phyloP scores from a whole-genome alignment of 192 early-diverging fungal species.

The Mortierella antarctica region DNA sequence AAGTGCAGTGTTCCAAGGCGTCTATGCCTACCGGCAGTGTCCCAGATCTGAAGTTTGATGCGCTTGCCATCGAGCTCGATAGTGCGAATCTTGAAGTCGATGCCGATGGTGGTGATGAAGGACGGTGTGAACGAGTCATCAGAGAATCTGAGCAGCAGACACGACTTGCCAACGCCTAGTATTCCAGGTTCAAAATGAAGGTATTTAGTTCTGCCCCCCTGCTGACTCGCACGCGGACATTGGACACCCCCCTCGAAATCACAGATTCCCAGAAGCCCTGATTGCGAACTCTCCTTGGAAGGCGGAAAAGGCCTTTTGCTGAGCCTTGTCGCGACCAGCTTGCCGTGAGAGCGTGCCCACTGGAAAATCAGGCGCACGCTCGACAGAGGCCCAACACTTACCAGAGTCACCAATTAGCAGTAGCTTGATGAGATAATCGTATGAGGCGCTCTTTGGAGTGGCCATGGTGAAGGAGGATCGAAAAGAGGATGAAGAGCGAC shows the following conservation, averaged over 20 bases:
- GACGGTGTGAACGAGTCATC: constrained; percentile 99
- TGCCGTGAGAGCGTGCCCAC: neutral
- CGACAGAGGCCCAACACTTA: constrained; percentile 54
- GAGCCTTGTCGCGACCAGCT: too few species aligned
- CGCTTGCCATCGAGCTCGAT: constrained; percentile 99
- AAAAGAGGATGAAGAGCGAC: neutral
- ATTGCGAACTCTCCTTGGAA: neutral
- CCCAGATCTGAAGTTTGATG: constrained; percentile 99
- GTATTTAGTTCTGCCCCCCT: too few species aligned
- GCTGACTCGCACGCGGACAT: too few species aligned
- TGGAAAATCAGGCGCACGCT: neutral
- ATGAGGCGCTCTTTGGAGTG: constrained; percentile 91
- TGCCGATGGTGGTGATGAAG: constrained; percentile 99
- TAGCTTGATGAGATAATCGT: constrained; percentile 99
- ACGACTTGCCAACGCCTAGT: constrained; percentile 95
- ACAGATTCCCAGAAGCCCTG: too few species aligned
- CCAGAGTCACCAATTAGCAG: constrained; percentile 98
- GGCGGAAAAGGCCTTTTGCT: neutral
- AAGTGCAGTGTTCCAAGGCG: neutral
- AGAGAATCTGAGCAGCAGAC: constrained; percentile 95
- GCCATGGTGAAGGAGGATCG: constrained; percentile 59
- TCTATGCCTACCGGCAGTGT: constrained; percentile 79
- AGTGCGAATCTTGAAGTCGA: constrained; percentile 99
- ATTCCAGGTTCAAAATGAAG: too few species aligned
- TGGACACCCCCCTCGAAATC: too few species aligned